These are phyloP conservation scores for Linaria vulgaris DNA, from an alignment of 257 asterid genomes.

Conservation along the genomic window DNA sequence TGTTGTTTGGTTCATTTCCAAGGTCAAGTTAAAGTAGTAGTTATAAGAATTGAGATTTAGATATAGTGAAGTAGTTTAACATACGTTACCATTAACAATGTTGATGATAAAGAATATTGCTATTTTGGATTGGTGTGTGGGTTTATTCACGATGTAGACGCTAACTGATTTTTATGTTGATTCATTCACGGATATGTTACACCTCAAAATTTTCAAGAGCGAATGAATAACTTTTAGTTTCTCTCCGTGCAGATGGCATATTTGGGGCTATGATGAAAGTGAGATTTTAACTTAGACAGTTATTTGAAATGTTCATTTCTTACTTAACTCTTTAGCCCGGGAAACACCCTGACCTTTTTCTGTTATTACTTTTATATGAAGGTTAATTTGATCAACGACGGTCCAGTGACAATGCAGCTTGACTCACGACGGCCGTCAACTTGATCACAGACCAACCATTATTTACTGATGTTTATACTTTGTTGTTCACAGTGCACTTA, in stretches of 20 bases:
- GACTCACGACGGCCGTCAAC: conserved; percentile 74
- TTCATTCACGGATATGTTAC: not conserved
- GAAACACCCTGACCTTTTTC: conserved; percentile 4
- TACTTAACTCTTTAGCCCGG: not conserved
- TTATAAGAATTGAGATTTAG: too few species aligned
- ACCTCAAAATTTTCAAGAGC: not conserved
- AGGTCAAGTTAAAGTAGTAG: too few species aligned
- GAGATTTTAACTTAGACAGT: conserved; percentile 35
- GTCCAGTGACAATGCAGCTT: conserved; percentile 93
- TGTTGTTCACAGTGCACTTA: not conserved
- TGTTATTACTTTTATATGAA: conserved; percentile 22
- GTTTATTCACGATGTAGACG: not conserved
- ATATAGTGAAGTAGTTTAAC: too few species aligned
- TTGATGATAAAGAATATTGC: not conserved
- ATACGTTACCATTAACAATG: too few species aligned
- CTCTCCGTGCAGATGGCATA: conserved; percentile 65
- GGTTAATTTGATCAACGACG: conserved; percentile 91
- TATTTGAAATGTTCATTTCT: conserved; percentile 11
- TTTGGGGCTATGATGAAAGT: conserved; percentile 97
- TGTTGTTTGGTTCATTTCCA: too few species aligned
- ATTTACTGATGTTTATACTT: not conserved
- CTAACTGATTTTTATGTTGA: not conserved
- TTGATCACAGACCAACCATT: conserved; percentile 28
- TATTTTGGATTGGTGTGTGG: not conserved
- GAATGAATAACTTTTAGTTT: conserved; percentile 11